phyloP scores from a whole-genome alignment of 257 asterid species.

The Echites panduratus region DNA sequence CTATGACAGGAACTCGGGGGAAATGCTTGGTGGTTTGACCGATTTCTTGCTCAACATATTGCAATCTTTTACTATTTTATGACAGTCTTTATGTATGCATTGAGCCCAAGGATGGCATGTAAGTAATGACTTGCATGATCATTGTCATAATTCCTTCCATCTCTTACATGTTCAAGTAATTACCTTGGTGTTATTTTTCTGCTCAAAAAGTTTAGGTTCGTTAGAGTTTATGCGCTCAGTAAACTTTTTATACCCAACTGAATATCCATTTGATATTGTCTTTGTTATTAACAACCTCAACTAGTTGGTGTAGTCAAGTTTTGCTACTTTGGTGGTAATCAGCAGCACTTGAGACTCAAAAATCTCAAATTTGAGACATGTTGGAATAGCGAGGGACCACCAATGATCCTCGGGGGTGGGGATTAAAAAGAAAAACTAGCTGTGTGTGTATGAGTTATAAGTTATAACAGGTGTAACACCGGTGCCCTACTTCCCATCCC shows the following conservation, averaged over 20 bases:
- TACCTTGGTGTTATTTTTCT: conserved; percentile 10
- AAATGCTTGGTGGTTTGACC: conserved; percentile 95
- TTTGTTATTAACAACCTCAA: not conserved
- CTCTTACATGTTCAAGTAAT: not conserved
- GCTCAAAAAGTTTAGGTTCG: not conserved
- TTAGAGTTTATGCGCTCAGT: not conserved
- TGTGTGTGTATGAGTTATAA: not conserved
- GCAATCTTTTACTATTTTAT: conserved; percentile 76
- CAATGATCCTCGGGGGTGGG: too few species aligned
- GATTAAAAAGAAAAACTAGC: too few species aligned
- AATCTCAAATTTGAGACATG: too few species aligned
- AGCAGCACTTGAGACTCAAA: too few species aligned
- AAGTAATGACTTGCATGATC: conserved; percentile 28
- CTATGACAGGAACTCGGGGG: conserved; percentile 92
- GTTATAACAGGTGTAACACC: not conserved
- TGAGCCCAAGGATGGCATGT: conserved; percentile 99
- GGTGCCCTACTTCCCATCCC: not conserved
- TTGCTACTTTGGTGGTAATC: too few species aligned
- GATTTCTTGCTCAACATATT: conserved; percentile 84
- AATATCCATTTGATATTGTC: not conserved
- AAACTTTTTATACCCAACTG: not conserved
- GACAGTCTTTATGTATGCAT: conserved; percentile 75
- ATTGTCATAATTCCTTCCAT: not conserved
- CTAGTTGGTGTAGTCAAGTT: too few species aligned
- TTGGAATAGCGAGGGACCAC: too few species aligned